Evolutionary conservation across 116 monocot species (phyloP).

Genomic region (Iris pallida): DNA sequence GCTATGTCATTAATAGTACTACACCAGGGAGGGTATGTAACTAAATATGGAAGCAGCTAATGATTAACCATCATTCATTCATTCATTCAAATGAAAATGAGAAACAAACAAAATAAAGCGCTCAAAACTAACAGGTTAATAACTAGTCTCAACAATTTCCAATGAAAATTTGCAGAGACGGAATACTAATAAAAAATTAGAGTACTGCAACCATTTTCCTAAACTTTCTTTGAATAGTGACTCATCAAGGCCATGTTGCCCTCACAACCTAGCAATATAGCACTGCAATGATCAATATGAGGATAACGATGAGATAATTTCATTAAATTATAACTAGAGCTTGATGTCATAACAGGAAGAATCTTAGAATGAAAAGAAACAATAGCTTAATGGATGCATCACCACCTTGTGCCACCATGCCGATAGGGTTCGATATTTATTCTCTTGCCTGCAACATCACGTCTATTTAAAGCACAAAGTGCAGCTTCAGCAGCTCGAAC

Average conservation of each 20-base stretch:
- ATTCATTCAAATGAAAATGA: too few relatives aligned
- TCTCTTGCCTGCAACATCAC: conserved; percentile 56
- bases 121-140: too few relatives aligned
- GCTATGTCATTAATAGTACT: too few relatives aligned
- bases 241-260: not conserved
- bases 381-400: conserved; percentile 11
- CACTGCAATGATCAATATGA: not conserved
- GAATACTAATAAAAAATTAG: too few relatives aligned
- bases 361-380: not conserved
- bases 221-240: too few relatives aligned
- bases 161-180: too few relatives aligned
- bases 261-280: not conserved
- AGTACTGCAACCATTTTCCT: too few relatives aligned
- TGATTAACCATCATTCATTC: too few relatives aligned
- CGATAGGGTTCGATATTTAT: conserved; percentile 59
- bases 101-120: too few relatives aligned
- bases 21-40: too few relatives aligned
- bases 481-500: conserved; percentile 71
- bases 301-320: not conserved
- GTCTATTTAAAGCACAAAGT: conserved; percentile 51
- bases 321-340: not conserved
- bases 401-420: conserved; percentile 19
- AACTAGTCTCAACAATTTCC: too few relatives aligned
- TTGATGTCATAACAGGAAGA: not conserved
- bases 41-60: too few relatives aligned